Evolutionary conservation across 345 rosid genomes (phyloP).

Genomic region (Gossypium thurberi): DNA sequence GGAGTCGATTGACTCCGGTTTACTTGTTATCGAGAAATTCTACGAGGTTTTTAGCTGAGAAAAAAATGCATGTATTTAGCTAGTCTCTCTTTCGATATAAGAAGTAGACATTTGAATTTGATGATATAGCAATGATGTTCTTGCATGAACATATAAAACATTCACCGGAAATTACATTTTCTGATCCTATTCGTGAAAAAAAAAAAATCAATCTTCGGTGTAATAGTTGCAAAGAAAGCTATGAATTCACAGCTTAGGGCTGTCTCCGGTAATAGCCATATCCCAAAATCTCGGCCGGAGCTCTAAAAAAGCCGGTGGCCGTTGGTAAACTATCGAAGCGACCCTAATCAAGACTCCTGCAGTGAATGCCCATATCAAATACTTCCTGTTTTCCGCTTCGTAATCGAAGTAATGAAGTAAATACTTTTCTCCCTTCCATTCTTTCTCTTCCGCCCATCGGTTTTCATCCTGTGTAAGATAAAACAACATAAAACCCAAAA

Average conservation of each 20-base stretch:
- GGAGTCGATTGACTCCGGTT: conserved; percentile 92
- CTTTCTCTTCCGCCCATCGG: conserved; percentile 60
- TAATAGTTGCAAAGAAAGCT: not conserved
- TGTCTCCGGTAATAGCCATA: not conserved
- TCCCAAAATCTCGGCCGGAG: conserved; percentile 46
- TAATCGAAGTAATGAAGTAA: conserved; percentile 60
- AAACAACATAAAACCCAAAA: not conserved
- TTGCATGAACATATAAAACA: not conserved
- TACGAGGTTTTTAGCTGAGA: conserved; percentile 73
- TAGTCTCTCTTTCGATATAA: not conserved
- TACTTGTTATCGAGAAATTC: conserved; percentile 78
- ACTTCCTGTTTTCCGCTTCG: conserved; percentile 39
- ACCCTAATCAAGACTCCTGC: conserved; percentile 66
- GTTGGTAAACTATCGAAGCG: conserved; percentile 62
- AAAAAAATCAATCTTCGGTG: not conserved
- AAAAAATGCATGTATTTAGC: not conserved
- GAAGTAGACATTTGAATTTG: not conserved
- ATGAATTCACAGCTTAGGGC: not conserved
- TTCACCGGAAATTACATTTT: not conserved
- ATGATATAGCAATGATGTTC: too few relatives aligned
- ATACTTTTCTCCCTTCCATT: conserved; percentile 63
- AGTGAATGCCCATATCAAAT: conserved; percentile 66
- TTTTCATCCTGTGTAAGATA: conserved; percentile 51
- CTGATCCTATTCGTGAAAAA: not conserved
- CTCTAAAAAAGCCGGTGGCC: conserved; percentile 55